Evolutionary conservation across 2,329 filamentous ascomycete species (phyloP), one percentile per base, ranked within the genome.

Genomic region (Fusarium oxysporum): DNA sequence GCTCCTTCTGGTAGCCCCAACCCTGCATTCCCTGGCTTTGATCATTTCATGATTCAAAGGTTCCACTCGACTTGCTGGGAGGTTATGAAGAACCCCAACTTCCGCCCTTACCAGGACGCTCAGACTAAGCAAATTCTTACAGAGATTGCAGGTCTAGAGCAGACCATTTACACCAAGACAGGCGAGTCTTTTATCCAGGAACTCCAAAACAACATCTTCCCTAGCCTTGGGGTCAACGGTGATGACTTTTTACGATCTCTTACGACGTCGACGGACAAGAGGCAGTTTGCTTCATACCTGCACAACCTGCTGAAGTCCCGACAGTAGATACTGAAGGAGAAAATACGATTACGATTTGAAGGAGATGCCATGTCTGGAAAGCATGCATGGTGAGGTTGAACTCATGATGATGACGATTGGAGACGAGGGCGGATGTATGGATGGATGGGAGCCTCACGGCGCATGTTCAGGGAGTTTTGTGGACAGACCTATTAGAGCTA

Each of bases 11-110:
- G 85, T 8, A 85, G 86, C 4, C 85, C 90, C 8, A 80, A 83
- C 16, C 90, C 90, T 16, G 83, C 83, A 23, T 91, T 99, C 33
- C 93, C 95, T 5, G 96, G 96, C 11, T 99, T 99, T 80, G 95
- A 97, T 76, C 89, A 90, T 63, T 98, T 97, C 83, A 92, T 97
- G 82, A 93, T 98, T 65, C 90, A 93, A 47, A 90, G 93, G 28
- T 97, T 99, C 84, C 96, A 97, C 65, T 89, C 93, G 0, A 88
- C 97, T 12, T 95, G 93, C 81, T 99, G 96, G 96, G 92, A 93
- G 44, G 91, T 98, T 11, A 90, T 97, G 40, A 90, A 90, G 43
- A 92, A 95, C 48, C 87, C 92, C 10, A 88, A 88, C 25, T 98
- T 98, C 86, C 92, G 92, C 72, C 90, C 94, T 2, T 91, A 91